Evolutionary conservation across 1,284 basidiomycete genomes (phyloP).

Genomic region (Schizophyllum amplum): DNA sequence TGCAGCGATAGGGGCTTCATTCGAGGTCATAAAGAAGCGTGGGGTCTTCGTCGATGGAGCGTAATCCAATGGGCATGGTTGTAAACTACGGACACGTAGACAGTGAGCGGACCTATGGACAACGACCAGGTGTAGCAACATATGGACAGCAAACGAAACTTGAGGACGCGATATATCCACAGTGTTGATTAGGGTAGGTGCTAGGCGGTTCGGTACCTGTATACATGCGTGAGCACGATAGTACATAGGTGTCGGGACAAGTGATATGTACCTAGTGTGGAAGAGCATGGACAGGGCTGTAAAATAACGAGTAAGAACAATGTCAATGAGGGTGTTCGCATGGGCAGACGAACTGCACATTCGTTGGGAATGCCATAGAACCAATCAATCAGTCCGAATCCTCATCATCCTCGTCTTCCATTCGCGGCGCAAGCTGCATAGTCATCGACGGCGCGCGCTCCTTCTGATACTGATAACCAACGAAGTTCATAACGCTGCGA

Average conservation of each 20-base stretch:
- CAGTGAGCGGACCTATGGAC: no score
- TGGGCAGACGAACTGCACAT: background rate
- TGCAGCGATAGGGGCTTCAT: no score
- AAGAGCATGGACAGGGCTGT: background rate
- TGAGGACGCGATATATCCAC: background rate
- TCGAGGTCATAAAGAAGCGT: no score
- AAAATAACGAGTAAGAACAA: background rate
- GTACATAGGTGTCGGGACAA: no score
- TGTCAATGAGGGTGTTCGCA: background rate
- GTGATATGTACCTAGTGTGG: background rate
- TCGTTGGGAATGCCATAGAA: background rate
- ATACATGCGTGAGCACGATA: background rate
- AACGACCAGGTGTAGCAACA: no score
- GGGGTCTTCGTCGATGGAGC: no score
- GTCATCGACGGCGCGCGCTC: constrained; percentile 3
- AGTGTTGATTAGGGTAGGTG: background rate
- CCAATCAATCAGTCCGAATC: background rate
- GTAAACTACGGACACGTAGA: no score
- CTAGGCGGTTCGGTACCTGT: background rate
- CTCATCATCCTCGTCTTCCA: constrained; percentile 1
- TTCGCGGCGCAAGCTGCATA: background rate
- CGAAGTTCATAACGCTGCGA: constrained; percentile 64
- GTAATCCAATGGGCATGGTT: no score
- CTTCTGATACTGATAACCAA: constrained; percentile 53
- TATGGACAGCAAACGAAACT: background rate